Conservation (phyloP, 306 rosid species). For the Betula pendula region DNA sequence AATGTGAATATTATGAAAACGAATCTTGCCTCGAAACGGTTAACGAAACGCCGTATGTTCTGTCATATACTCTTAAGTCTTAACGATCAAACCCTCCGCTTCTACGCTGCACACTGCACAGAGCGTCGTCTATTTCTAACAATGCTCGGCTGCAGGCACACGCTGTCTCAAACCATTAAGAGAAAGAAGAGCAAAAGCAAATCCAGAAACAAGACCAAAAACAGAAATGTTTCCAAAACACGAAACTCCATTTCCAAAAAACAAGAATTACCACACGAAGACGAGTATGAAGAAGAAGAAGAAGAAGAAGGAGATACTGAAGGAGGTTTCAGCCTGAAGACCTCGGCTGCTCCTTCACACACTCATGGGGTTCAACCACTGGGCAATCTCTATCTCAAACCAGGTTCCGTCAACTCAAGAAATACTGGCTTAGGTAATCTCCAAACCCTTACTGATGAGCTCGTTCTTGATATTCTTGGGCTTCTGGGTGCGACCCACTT, state of each 20-base stretch:
- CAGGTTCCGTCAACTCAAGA: slow-evolving; percentile 65
- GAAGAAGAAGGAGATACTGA: slow-evolving; percentile 41
- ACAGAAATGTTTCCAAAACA: slow-evolving; percentile 14
- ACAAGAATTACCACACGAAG: slow-evolving; percentile 2
- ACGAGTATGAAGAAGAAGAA: slow-evolving; percentile 24
- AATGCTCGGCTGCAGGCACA: slow-evolving; percentile 48
- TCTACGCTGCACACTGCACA: not conserved
- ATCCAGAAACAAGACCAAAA: slow-evolving; percentile 30
- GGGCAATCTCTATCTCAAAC: slow-evolving; percentile 70
- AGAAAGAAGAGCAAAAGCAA: slow-evolving; percentile 31
- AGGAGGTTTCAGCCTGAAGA: slow-evolving; percentile 71
- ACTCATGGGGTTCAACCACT: slow-evolving; percentile 82
- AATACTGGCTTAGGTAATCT: slow-evolving; percentile 88
- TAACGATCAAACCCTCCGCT: not conserved
- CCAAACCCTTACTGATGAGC: slow-evolving; percentile 72
- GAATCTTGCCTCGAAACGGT: not conserved
- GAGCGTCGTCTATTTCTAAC: not conserved
- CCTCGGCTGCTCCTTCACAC: slow-evolving; percentile 58
- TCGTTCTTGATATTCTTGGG: slow-evolving; percentile 79
- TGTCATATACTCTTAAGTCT: not conserved
- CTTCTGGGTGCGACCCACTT: slow-evolving; percentile 50
- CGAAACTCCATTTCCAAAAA: slow-evolving; percentile 30
- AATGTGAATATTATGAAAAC: not conserved
- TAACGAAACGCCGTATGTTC: not conserved
- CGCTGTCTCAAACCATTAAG: slow-evolving; percentile 30